Conservation (phyloP, 2,329 filamentous ascomycete species). For the Alternaria sp. region DNA sequence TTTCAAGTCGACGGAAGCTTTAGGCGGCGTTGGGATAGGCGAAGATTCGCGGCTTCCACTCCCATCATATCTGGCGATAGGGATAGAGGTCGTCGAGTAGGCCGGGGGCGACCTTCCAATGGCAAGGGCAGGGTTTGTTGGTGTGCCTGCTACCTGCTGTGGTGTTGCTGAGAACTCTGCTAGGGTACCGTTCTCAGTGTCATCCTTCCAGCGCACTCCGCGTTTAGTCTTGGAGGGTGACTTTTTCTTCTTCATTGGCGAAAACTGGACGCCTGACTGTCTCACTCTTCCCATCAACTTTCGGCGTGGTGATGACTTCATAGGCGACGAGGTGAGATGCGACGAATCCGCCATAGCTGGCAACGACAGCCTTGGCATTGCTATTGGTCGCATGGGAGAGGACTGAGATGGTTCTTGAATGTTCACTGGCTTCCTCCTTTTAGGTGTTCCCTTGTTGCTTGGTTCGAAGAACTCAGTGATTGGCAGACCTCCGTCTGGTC, state of each 20-base stretch:
- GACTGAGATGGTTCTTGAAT: constrained; percentile 59
- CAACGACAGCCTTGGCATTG: constrained; percentile 18
- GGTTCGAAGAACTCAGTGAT: constrained; percentile 73
- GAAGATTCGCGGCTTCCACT: constrained; percentile 57
- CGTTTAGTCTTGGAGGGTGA: constrained; percentile 70
- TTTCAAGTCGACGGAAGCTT: constrained; percentile 67
- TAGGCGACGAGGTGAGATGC: constrained; percentile 66
- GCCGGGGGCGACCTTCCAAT: constrained; percentile 63
- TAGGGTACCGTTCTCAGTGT: constrained; percentile 83
- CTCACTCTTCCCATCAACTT: constrained; percentile 63
- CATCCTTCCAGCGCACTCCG: constrained; percentile 90
- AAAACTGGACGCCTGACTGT: constrained; percentile 77
- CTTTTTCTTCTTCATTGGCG: constrained; percentile 83
- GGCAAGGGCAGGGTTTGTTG: constrained; percentile 65
- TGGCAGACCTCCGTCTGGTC: constrained; percentile 78
- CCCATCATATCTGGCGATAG: constrained; percentile 35
- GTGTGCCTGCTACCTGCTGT: constrained; percentile 69
- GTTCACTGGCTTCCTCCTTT: constrained; percentile 66
- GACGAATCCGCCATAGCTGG: constrained; percentile 44
- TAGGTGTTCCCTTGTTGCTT: constrained; percentile 76
- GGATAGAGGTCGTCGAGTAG: constrained; percentile 50
- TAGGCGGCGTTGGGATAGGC: constrained; percentile 64
- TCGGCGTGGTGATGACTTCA: constrained; percentile 81
- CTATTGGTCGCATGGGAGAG: constrained; percentile 56
- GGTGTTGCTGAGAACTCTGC: constrained; percentile 94